Base-by-base conservation (phyloP, 441 rosid genomes). In the Syzygium malaccense region DNA sequence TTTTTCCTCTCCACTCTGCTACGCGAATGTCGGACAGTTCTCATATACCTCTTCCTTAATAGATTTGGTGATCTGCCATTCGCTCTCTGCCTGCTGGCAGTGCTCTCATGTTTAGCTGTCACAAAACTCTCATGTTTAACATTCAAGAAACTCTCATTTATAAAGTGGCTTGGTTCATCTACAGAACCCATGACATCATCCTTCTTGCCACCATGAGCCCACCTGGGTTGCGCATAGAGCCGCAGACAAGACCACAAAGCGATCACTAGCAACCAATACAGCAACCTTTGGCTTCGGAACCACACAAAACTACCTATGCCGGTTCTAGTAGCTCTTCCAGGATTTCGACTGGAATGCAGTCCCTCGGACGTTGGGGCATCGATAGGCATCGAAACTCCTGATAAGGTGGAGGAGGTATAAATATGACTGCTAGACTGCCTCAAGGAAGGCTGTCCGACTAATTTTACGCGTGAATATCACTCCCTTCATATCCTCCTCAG, bases 201-300 rank as follows among this genome's bases (percentile, higher is more conserved):
- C 87, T 92, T 92, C 87, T 94, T 94, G 94, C 95, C 93, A 85
- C 92, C 97, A 91, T 98, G 99, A 86, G 98, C 98, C 99, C 99
- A 97, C 91, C 95, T 92, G 64, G 99, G 97, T 93, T 98, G 99
- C n/a, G 94, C 96, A 88, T 95, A 97, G 89, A 98, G 97, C 53
- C 98, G 99, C 28, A 71, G 83, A 41, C 83, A 71, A 71, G 80
- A 71, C 80, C 80, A 71, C 80, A 71, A 28, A 11, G 49, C 15
- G 4, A 71, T 37, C 80, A 71, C 28, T 86, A 97, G 98, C 90
- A 97, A 91, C 99, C 98, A 97, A 75, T 94, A 96, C 75, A 96
- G 88, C 87, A 96, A 85, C 15, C 96, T 92, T 91, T 92, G 95
- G 89, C 93, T 96, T 60, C 96, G 94, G 93, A 95, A 95, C 98